Evolutionary conservation across 2,329 filamentous ascomycete genomes (phyloP), one percentile per base, ranked within the genome.

Genomic region (Parastagonospora nodorum): DNA sequence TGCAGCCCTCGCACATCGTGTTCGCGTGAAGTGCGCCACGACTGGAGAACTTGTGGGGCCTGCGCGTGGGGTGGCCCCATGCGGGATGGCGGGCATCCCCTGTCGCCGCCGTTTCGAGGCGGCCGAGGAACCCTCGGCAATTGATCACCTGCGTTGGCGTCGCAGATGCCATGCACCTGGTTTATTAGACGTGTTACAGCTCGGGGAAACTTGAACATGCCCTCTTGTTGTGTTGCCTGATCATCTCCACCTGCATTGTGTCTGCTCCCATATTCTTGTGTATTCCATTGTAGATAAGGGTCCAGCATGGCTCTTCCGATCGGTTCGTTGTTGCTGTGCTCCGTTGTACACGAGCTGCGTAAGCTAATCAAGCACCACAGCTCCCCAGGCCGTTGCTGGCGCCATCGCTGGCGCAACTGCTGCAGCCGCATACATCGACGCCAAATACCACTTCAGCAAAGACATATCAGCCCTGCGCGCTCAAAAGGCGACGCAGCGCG

Each of bases 361-460:
- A 27, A 44, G 45, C 55, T 63, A 28, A 60, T 45, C 3, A 51
- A 4, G 39, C 31, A 45, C 32, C 33, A 9, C 55, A 71, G 68
- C 57, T 42, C 68, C 69, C 24, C 37, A 24, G 19, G 19, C 37
- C 11, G 57, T 72, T 14, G 69, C 66, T 44, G 68, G 68, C 39
- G 70, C 70, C 37, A 59, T 72, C 54, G 70, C 69, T 43, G 71
- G 65, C 42, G 61, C 63, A 8, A 63, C 61, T 10, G 76, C 76
- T 9, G 74, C 76, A 10, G 80, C 82, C 35, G 79, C 80, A 11
- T 89, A 90, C 60, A 74, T 89, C 38, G 83, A 92, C 64, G 89
- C 84, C 46, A 90, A 88, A 75, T 86, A 82, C 61, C 84, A 88
- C 66, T 67, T 92, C 42, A 69, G 74, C 36, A 84, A 88, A 63